Evolutionary conservation across 208 protist genomes (phyloP), one percentile per base, ranked within the genome.

Genomic region (Porcisia hertigi): DNA sequence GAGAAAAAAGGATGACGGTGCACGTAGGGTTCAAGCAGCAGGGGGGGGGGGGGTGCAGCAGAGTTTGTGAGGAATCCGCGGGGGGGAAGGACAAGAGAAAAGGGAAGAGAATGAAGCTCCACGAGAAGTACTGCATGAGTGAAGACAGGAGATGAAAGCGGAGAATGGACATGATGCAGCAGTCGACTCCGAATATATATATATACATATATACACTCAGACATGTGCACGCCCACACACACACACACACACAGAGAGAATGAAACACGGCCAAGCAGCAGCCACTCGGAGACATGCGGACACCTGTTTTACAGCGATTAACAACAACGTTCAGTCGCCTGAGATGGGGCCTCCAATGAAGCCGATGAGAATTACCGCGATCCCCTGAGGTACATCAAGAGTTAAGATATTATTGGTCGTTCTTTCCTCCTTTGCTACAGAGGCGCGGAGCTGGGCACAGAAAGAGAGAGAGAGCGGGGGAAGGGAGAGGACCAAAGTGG

Each of bases 241-340:
- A n/a, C 54, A 58, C 54, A 58, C 60, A 47, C 36, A n/a, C n/a
- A 23, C 36, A 20, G 3, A 67, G 36, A 77, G 30, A 76, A 52
- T 18, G 53, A 76, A 39, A 52, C 49, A 67, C 54, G n/a, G 41
- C 47, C 41, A 16, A 14, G 47, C 11, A 47, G 8, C 9, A 30
- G 6, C 41, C 47, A 5, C 25, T 9, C 23, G 7, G 14, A 20
- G 9, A 8, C 63, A 52, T 12, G 41, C 23, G 25, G 3, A 43
- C 23, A 36, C 18, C 18, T 49, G 23, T 36, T 49, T 67, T 34
- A 36, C 1, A 12, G 41, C 18, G 11, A 30, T 18, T 25, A 16
- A 47, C 11, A 67, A 14, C 23, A 36, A 12, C 5, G 18, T n/a
- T 34, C 41, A 34, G 41, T 2, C 41, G 63, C 23, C 18, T 49